Evolutionary conservation across 768 basidiomycete genomes (phyloP), one percentile per base, ranked within the genome.

Genomic region (Kwoniella dendrophila): DNA sequence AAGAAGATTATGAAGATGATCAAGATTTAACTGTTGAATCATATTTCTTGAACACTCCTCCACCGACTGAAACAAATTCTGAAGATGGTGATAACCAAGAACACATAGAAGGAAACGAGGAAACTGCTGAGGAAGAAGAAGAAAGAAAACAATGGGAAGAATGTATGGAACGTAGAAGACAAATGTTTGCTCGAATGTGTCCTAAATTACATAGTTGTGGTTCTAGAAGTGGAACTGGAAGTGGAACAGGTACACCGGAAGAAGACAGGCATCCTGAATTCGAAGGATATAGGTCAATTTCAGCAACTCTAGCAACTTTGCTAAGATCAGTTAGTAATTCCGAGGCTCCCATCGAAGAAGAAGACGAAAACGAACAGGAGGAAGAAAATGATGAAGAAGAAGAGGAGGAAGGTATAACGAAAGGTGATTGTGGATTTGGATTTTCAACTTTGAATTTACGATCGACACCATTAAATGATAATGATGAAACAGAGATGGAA

Each of bases 71-170:
- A 29, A 36, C 33, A 6, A 44, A 41, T 43, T 62, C 60, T 20
- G 60, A 62, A 30, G 47, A 62, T 26, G 60, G 54, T 20, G 52
- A 55, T 3, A 45, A 18, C 12, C 45, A 54, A 16, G 60, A 49
- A 24, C 53, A 56, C n/a, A n/a, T n/a, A n/a, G n/a, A n/a, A n/a
- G n/a, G n/a, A n/a, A n/a, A n/a, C n/a, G n/a, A n/a, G n/a, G n/a
- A n/a, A n/a, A n/a, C n/a, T n/a, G n/a, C n/a, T n/a, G n/a, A n/a
- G 8, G 58, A 62, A 8, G 59, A 49, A 26, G 52, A 53, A 20
- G 65, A 69, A 41, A 71, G 72, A 33, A 52, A 59, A n/a, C 67
- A 70, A 29, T 78, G 74, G 76, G 75, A 76, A 60, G 70, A 71
- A 43, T 76, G 75, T 57, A 69, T 75, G 59, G 75, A 74, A 49